Conservation (phyloP, 2,329 filamentous ascomycete species). For the Blastomyces parvus region DNA sequence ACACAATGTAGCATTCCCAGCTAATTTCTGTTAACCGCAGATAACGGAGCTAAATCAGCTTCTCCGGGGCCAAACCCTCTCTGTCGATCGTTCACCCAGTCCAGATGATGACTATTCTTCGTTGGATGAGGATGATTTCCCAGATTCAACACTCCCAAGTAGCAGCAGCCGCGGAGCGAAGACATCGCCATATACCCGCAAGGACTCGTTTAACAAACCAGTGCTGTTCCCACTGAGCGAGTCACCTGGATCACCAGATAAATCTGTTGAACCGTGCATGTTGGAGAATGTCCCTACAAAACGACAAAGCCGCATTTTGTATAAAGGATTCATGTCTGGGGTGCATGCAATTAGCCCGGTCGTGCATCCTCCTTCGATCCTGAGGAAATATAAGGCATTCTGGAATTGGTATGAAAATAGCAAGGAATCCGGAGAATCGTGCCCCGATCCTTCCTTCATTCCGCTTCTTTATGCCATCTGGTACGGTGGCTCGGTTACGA, state of each 20-base stretch:
- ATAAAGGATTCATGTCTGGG: constrained; percentile 40
- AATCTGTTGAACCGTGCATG: constrained; percentile 32
- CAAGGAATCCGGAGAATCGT: constrained; percentile 29
- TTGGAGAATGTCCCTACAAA: constrained; percentile 35
- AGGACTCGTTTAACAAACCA: constrained; percentile 29
- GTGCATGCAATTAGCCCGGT: constrained; percentile 39
- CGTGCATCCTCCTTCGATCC: constrained; percentile 35
- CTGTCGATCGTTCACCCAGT: constrained; percentile 15
- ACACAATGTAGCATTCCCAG: background rate
- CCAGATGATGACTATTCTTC: constrained; percentile 16
- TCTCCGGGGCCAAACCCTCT: constrained; percentile 33
- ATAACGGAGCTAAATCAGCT: constrained; percentile 38
- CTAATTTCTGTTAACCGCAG: constrained; percentile 20
- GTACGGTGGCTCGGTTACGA: constrained; percentile 40
- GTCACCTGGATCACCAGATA: constrained; percentile 27
- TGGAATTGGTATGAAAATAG: constrained; percentile 39
- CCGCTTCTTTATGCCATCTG: constrained; percentile 40
- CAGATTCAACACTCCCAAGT: constrained; percentile 15
- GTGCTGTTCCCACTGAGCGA: constrained; percentile 31
- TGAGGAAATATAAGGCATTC: constrained; percentile 35
- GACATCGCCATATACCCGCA: constrained; percentile 16
- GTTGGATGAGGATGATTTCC: constrained; percentile 17
- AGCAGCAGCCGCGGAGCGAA: background rate
- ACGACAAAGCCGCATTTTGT: constrained; percentile 39
- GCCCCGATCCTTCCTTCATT: constrained; percentile 35